Percentiles rank a stretch among this genome's conserved stretches.
These are phyloP conservation scores for Mycotypha africana DNA, from an alignment of 371 early-diverging fungal genomes.

Conservation along the genomic window DNA sequence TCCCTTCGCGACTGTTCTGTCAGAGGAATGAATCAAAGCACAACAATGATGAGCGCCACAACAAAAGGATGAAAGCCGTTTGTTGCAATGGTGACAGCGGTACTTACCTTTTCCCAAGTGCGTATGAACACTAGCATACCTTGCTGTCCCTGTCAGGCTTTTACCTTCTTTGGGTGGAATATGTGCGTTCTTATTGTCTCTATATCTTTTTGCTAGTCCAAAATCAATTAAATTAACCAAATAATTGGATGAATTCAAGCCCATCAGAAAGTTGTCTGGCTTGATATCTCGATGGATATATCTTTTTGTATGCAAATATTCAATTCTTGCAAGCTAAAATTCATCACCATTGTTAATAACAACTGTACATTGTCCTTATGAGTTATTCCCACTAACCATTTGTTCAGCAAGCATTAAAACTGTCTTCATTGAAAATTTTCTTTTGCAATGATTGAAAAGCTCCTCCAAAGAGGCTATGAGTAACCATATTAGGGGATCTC, in stretches of 20 bases:
- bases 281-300: slow-evolving; percentile 77
- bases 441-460: slow-evolving; percentile 93
- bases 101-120: slow-evolving; percentile 85
- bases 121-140: slow-evolving; percentile 98
- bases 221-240: slow-evolving; percentile 94
- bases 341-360: too few relatives aligned
- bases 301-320: slow-evolving; percentile 93
- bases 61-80: too few relatives aligned
- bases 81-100: too few relatives aligned
- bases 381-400: slow-evolving; percentile 74
- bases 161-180: slow-evolving; percentile 95
- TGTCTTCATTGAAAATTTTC: slow-evolving; percentile 94
- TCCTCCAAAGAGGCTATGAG: slow-evolving; percentile 71
- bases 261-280: slow-evolving; percentile 98
- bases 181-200: slow-evolving; percentile 91
- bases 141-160: slow-evolving; percentile 97
- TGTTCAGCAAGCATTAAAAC: slow-evolving; percentile 95
- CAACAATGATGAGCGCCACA: too few relatives aligned
- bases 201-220: slow-evolving; percentile 97
- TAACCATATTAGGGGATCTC: not conserved
- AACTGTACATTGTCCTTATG: too few relatives aligned
- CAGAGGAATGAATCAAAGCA: not conserved
- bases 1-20: slow-evolving; percentile 97
- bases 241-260: slow-evolving; percentile 73
- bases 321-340: slow-evolving; percentile 95